Evolutionary conservation across 495 filamentous ascomycete species (phyloP).

Genomic region (Hyaloscypha hepaticicola): DNA sequence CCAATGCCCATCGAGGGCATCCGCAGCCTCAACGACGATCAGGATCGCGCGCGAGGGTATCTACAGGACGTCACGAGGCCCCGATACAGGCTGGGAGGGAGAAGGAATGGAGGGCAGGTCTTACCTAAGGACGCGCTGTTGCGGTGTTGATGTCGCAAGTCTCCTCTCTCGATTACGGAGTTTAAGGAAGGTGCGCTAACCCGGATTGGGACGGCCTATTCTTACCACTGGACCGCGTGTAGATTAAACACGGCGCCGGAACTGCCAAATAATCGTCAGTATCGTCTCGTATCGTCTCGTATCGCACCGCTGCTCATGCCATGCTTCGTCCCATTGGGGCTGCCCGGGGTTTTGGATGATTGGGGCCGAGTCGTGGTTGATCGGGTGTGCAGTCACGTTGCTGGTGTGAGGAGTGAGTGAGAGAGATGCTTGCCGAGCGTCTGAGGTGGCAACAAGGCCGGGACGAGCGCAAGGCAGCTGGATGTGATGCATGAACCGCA

Average conservation of each 20-base stretch:
- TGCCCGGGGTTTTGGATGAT: neutral
- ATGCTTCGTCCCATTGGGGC: constrained; percentile 5
- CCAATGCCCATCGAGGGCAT: constrained; percentile 26
- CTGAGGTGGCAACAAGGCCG: constrained; percentile 16
- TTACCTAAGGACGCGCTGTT: constrained; percentile 29
- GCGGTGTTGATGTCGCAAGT: constrained; percentile 16
- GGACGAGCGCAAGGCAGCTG: neutral
- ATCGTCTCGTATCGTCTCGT: neutral
- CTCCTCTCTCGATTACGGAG: constrained; percentile 2
- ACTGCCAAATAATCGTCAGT: constrained; percentile 10
- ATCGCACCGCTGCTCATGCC: neutral
- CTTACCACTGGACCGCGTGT: neutral
- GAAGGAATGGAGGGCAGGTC: constrained; percentile 29
- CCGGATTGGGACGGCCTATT: constrained; percentile 9
- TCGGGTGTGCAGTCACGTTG: neutral
- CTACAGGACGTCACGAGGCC: constrained; percentile 32
- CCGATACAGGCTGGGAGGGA: constrained; percentile 18
- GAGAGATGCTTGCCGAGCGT: constrained; percentile 1
- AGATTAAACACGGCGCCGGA: neutral
- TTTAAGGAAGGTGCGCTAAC: constrained; percentile 3
- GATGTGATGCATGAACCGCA: constrained; percentile 12
- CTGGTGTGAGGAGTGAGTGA: neutral
- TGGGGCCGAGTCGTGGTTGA: constrained; percentile 4
- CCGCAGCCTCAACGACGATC: constrained; percentile 15
- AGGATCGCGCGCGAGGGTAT: constrained; percentile 11